Conservation (phyloP, 1,284 basidiomycete species). For the Dichomitus squalens region DNA sequence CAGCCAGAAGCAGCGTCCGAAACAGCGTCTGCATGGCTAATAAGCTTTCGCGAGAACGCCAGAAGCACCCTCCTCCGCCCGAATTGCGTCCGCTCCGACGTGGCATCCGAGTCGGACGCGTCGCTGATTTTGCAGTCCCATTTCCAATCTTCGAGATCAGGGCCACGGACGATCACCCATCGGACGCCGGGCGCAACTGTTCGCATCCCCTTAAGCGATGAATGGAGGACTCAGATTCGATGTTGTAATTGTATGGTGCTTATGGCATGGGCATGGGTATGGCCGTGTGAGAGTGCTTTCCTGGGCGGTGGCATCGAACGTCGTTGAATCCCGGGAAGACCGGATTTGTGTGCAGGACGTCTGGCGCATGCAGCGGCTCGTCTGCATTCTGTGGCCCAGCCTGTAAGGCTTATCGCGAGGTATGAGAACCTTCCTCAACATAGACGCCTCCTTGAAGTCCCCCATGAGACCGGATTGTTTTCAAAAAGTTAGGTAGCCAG, state of each 20-base stretch:
- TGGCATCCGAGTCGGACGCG: no score
- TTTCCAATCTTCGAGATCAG: neutral
- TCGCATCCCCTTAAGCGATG: no score
- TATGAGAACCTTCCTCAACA: neutral
- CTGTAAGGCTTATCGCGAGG: neutral
- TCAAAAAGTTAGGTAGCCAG: neutral
- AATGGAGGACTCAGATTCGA: no score
- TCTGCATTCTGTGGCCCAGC: neutral
- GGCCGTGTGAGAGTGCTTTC: no score
- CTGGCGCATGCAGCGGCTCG: neutral
- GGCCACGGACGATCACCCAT: neutral
- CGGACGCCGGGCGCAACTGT: neutral
- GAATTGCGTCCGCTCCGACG: neutral
- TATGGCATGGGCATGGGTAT: neutral
- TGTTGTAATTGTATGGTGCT: no score
- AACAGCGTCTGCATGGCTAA: neutral
- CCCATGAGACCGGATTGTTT: neutral
- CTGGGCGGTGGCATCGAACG: neutral
- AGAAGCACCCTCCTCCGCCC: neutral
- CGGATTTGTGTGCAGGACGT: neutral
- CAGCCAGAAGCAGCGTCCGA: neutral
- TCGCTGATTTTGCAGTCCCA: neutral
- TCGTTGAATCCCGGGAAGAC: neutral
- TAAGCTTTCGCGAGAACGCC: neutral
- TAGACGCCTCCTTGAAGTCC: conserved; percentile 1